phyloP scores from a whole-genome alignment of 2,329 filamentous ascomycete genomes.

The Arthroderma sp. region DNA sequence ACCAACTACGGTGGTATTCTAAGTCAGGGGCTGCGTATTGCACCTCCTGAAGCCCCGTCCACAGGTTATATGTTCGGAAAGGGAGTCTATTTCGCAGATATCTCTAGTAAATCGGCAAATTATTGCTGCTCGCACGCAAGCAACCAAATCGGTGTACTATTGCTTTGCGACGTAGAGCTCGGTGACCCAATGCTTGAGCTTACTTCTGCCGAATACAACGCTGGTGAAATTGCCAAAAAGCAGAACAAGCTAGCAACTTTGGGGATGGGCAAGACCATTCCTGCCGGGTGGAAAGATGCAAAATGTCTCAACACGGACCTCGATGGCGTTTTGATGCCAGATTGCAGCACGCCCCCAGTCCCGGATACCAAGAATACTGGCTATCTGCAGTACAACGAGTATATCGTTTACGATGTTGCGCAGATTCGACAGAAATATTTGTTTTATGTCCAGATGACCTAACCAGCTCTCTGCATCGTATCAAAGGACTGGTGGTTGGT shows the following conservation, averaged over 20 bases:
- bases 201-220: conserved; percentile 43
- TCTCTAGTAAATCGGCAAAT: conserved; percentile 67
- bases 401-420: conserved; percentile 37
- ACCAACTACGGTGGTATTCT: conserved; percentile 84
- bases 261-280: conserved; percentile 53
- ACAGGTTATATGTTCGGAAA: conserved; percentile 83
- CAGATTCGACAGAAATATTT: conserved; percentile 35
- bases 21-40: conserved; percentile 77
- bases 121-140: conserved; percentile 56
- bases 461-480: not conserved
- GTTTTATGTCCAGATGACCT: conserved; percentile 28
- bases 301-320: conserved; percentile 49
- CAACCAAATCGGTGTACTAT: conserved; percentile 57
- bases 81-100: conserved; percentile 77
- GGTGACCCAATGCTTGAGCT: conserved; percentile 61
- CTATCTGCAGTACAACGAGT: conserved; percentile 28
- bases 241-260: conserved; percentile 53
- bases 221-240: conserved; percentile 48
- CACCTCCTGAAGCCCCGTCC: conserved; percentile 61
- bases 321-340: conserved; percentile 52
- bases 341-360: conserved; percentile 12
- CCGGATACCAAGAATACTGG: not conserved
- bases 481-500: too few species aligned
- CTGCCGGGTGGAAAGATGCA: conserved; percentile 64
- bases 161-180: conserved; percentile 75